Evolutionary conservation across 306 rosid genomes (phyloP).

Genomic region (Quercus variabilis): DNA sequence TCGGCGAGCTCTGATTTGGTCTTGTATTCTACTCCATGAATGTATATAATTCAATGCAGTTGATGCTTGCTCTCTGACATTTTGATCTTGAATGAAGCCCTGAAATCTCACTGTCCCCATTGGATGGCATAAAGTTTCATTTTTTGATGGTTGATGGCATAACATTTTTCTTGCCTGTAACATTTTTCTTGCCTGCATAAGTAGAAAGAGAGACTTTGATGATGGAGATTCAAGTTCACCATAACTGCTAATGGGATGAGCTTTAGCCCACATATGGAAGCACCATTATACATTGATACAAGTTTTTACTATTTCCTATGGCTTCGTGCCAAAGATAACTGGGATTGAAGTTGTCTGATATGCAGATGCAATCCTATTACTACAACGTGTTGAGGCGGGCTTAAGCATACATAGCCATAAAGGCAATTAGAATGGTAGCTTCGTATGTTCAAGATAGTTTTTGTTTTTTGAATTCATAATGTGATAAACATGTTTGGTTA

Average conservation of each 20-base stretch:
- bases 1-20: constrained; percentile 62
- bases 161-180: constrained; percentile 41
- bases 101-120: constrained; percentile 44
- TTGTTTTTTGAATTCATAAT: too few species aligned
- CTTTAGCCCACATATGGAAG: background rate
- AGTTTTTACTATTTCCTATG: background rate
- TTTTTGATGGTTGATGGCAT: too few species aligned
- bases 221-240: background rate
- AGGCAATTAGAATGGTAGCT: too few species aligned
- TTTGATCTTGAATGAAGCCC: constrained; percentile 47
- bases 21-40: constrained; percentile 75
- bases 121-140: constrained; percentile 17
- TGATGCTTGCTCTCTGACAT: constrained; percentile 46
- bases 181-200: constrained; percentile 52
- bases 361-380: too few species aligned
- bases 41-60: constrained; percentile 60
- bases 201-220: background rate
- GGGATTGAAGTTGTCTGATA: too few species aligned
- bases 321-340: too few species aligned
- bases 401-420: too few species aligned
- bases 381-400: too few species aligned
- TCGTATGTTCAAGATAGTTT: too few species aligned
- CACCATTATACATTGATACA: background rate
- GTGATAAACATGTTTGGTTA: too few species aligned
- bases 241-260: background rate